These are phyloP conservation scores for Pelargonium cotyledonis DNA, from an alignment of 441 rosid species.

Conservation along the genomic window DNA sequence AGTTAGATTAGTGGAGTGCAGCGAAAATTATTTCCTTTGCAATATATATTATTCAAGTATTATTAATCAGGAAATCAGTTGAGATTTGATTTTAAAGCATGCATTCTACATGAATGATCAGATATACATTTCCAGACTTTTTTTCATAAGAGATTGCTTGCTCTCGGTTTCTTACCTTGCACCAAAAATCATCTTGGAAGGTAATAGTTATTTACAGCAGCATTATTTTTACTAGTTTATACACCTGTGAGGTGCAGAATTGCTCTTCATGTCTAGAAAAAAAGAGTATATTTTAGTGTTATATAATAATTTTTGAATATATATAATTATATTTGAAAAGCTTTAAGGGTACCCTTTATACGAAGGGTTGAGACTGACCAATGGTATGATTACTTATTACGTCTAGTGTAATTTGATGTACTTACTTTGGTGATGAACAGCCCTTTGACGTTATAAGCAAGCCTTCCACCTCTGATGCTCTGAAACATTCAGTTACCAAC, in stretches of 20 bases:
- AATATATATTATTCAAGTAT: no score
- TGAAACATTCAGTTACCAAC: slow-evolving; percentile 12
- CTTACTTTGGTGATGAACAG: slow-evolving; percentile 27
- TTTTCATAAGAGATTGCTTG: neutral
- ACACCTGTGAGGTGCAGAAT: neutral
- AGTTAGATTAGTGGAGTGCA: no score
- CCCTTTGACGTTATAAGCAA: slow-evolving; percentile 24
- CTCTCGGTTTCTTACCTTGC: neutral
- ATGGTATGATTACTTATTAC: neutral
- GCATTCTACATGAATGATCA: neutral
- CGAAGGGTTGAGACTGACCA: neutral
- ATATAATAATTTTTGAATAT: no score
- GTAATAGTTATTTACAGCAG: neutral
- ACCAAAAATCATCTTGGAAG: neutral
- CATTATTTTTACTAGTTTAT: neutral
- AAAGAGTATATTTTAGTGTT: neutral
- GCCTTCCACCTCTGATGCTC: slow-evolving; percentile 19
- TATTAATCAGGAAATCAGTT: no score
- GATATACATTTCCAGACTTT: neutral
- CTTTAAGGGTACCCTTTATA: neutral
- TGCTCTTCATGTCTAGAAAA: neutral
- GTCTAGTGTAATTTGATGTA: slow-evolving; percentile 4
- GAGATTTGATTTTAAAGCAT: neutral
- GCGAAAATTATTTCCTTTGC: no score
- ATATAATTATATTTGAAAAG: neutral